Conservation (phyloP, 371 early-diverging fungal species). For the Actinomucor elegans region DNA sequence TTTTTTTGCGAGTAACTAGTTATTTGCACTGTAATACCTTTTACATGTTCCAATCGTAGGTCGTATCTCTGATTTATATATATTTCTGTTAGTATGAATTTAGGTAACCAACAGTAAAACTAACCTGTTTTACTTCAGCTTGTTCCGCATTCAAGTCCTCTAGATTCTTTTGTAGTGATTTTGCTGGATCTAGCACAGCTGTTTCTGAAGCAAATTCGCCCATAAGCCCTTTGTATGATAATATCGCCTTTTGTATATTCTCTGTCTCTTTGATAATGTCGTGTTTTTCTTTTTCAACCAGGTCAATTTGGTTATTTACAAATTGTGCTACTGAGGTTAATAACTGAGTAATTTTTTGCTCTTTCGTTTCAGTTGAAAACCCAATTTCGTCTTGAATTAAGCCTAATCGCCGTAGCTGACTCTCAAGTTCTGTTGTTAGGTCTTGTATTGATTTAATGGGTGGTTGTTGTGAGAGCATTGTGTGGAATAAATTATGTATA, state of each 20-base stretch:
- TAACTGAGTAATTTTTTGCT: neutral
- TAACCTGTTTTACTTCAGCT: constrained; percentile 16
- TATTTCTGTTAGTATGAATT: neutral
- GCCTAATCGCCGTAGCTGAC: constrained; percentile 1
- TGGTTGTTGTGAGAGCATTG: too few relatives aligned
- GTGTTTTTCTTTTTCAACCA: constrained; percentile 6
- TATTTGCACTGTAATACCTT: constrained; percentile 14
- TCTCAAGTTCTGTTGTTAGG: neutral
- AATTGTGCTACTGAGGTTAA: neutral
- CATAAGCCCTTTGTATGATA: constrained; percentile 18
- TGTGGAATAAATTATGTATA: too few relatives aligned
- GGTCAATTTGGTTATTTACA: constrained; percentile 1
- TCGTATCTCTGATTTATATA: constrained; percentile 29
- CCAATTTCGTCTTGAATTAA: constrained; percentile 19
- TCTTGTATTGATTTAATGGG: neutral
- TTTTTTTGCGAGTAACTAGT: neutral
- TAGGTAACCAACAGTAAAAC: neutral
- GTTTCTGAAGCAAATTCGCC: constrained; percentile 18
- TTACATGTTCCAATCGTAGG: constrained; percentile 6
- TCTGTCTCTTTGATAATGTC: constrained; percentile 4
- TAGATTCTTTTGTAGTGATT: constrained; percentile 9
- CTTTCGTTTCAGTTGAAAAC: neutral
- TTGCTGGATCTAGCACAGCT: constrained; percentile 1
- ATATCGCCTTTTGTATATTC: constrained; percentile 1
- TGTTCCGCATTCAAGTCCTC: constrained; percentile 10